Percentiles rank a stretch among this genome's conserved stretches.
Conservation (phyloP, 2,329 filamentous ascomycete genomes). For the Teratosphaeriaceae sp. region DNA sequence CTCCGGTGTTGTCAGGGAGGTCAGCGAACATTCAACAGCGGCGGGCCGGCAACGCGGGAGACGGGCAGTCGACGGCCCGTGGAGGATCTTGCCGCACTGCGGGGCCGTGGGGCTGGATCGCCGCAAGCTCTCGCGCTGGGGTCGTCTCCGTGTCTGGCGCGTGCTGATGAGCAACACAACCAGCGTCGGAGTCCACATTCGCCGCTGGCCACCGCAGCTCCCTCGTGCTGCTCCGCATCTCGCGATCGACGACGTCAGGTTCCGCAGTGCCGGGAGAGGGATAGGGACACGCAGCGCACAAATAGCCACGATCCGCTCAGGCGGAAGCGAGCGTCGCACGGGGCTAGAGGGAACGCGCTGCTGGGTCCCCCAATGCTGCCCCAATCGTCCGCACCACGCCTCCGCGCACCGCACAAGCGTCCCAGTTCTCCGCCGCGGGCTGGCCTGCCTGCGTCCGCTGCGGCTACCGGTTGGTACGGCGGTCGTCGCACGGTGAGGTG, state of each 20-base stretch:
- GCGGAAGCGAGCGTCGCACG: constrained; percentile 24
- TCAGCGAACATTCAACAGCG: no score
- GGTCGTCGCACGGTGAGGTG: constrained; percentile 10
- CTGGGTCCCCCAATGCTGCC: constrained; percentile 22
- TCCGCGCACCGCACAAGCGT: constrained; percentile 32
- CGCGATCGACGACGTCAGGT: constrained; percentile 10
- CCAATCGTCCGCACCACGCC: constrained; percentile 20
- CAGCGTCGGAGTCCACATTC: no score
- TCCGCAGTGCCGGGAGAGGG: constrained; percentile 6
- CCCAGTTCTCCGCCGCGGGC: constrained; percentile 34
- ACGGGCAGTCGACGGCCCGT: no score
- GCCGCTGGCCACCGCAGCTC: constrained; percentile 7
- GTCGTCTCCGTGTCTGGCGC: background rate
- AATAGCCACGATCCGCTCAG: constrained; percentile 10
- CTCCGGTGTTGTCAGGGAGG: background rate
- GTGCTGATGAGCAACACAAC: background rate
- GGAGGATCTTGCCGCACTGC: no score
- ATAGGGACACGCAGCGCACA: constrained; percentile 7
- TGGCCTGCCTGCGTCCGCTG: constrained; percentile 15
- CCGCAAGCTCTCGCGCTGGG: background rate
- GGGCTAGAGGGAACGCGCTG: constrained; percentile 11
- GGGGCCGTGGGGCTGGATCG: no score
- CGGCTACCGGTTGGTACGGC: constrained; percentile 13
- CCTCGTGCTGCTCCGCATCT: constrained; percentile 4
- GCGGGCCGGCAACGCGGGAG: no score